Percentiles rank a stretch among this genome's conserved stretches.
Evolutionary conservation across 2,329 filamentous ascomycete species (phyloP).

Genomic region (Drechslera avenae): DNA sequence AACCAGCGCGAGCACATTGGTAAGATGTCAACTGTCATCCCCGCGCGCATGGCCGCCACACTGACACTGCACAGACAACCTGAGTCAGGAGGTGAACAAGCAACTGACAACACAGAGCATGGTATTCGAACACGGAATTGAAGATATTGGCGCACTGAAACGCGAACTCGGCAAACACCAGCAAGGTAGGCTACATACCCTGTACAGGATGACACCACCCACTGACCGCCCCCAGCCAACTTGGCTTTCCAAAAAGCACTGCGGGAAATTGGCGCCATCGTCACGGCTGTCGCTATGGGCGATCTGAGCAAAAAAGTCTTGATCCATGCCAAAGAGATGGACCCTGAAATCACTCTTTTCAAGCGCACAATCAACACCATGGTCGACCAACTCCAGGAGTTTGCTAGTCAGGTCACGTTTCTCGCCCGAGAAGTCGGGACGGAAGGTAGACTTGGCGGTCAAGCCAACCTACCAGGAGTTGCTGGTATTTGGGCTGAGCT

Average conservation of each 20-base stretch:
- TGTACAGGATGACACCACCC: conserved; percentile 66
- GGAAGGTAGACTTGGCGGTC: conserved; percentile 89
- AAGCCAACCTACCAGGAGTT: conserved; percentile 90
- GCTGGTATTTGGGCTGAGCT: conserved; percentile 98
- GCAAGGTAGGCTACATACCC: conserved; percentile 45
- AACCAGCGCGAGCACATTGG: conserved; percentile 80
- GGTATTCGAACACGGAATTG: conserved; percentile 76
- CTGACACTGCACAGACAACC: conserved; percentile 59
- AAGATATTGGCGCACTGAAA: conserved; percentile 88
- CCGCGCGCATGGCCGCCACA: background rate
- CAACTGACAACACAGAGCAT: conserved; percentile 85
- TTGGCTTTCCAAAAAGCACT: conserved; percentile 97
- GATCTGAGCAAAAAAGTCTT: conserved; percentile 96
- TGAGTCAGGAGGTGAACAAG: conserved; percentile 82
- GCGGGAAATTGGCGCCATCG: conserved; percentile 94
- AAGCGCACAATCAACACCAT: conserved; percentile 98
- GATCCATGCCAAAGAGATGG: conserved; percentile 95
- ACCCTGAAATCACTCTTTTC: conserved; percentile 96
- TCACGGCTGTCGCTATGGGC: conserved; percentile 92
- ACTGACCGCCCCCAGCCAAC: conserved; percentile 80
- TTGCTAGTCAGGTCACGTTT: conserved; percentile 93
- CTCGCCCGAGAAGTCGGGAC: conserved; percentile 95
- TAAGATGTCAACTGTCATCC: background rate
- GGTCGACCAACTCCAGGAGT: conserved; percentile 97
- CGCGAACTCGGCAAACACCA: conserved; percentile 95